Evolutionary conservation across 495 filamentous ascomycete species (phyloP).

Genomic region (Penicillium robsamsonii): DNA sequence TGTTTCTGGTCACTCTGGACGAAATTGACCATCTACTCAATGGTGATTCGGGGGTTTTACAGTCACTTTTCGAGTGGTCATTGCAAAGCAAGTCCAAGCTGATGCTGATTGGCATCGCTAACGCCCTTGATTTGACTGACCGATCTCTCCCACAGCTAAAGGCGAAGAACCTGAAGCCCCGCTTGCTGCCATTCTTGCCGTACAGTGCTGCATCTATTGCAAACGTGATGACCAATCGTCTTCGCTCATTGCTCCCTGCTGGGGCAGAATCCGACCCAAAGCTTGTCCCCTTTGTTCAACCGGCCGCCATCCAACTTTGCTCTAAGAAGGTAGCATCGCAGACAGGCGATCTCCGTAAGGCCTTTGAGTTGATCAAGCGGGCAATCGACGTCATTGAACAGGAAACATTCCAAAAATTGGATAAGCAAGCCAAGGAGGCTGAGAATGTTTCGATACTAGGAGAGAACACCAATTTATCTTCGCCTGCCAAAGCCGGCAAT

Average conservation of each 20-base stretch:
- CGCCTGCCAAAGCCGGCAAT: conserved; percentile 42
- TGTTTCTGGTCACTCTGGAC: conserved; percentile 82
- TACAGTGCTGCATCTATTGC: conserved; percentile 90
- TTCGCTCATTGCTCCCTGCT: conserved; percentile 64
- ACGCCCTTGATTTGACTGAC: conserved; percentile 92
- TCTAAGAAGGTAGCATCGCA: conserved; percentile 91
- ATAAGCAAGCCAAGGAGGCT: conserved; percentile 31
- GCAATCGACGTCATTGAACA: conserved; percentile 86
- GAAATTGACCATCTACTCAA: conserved; percentile 93
- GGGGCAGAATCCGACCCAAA: conserved; percentile 49
- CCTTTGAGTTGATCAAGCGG: conserved; percentile 88
- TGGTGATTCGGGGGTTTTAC: conserved; percentile 79
- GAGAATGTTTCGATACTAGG: conserved; percentile 56
- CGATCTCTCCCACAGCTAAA: conserved; percentile 93
- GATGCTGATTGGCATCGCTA: conserved; percentile 88
- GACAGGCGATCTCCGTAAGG: conserved; percentile 90
- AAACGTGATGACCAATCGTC: conserved; percentile 76
- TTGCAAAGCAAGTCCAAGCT: conserved; percentile 73
- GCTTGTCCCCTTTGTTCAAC: conserved; percentile 85
- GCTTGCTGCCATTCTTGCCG: conserved; percentile 86
- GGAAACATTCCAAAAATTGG: conserved; percentile 60
- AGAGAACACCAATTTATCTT: conserved; percentile 69
- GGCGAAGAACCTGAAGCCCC: conserved; percentile 83
- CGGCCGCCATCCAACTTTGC: conserved; percentile 87
- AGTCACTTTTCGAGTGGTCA: conserved; percentile 92